Evolutionary conservation across 2,329 filamentous ascomycete genomes (phyloP), one percentile per base, ranked within the genome.

Genomic region (Stylonectria norvegica): DNA sequence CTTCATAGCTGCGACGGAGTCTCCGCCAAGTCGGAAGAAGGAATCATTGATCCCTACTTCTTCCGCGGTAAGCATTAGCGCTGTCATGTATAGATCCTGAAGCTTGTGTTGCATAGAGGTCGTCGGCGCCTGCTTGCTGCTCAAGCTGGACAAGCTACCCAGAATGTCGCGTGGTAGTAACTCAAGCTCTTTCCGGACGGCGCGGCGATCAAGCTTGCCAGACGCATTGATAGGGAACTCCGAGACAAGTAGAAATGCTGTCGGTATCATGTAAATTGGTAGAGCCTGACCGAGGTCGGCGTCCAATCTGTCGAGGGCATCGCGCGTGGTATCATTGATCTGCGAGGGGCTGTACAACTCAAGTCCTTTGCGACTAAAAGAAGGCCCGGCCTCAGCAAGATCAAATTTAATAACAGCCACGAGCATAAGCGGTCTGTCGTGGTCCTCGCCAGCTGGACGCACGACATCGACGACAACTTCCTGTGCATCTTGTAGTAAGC

Each of bases 11-110:
- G 60, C 41, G 2, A 72, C 58, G 0, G 69, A 72, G 45, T 72
- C 68, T 16, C 70, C 70, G 7, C 70, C 70, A 0, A 71, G 58
- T 1, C 59, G 59, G 58, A 72, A 70, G 52, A 73, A 72, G 49
- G 67, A 69, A 43, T 70, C 62, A 5, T 69, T 60, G 3, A 57
- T 41, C 5, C 62, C 60, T 14, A 71, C 64, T 7, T 27, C 18
- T 11, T 23, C 22, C 10, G 40, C 20, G 4, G 36, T 19, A 5
- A 34, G 12, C n/a, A 27, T 29, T 11, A 43, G 40, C 11, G 35
- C 8, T 11, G 18, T 14, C 7, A 34, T 36, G 36, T 36, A 45
- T 5, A 35, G 14, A 4, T 12, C 15, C n/a, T 16, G 38, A n/a
- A 46, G 32, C 9, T 14, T 16, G 22, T 22, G 20, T 35, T 38